These are phyloP conservation scores for Aspergillus carlsbadensis DNA, from an alignment of 495 filamentous ascomycete species.

Conservation along the genomic window DNA sequence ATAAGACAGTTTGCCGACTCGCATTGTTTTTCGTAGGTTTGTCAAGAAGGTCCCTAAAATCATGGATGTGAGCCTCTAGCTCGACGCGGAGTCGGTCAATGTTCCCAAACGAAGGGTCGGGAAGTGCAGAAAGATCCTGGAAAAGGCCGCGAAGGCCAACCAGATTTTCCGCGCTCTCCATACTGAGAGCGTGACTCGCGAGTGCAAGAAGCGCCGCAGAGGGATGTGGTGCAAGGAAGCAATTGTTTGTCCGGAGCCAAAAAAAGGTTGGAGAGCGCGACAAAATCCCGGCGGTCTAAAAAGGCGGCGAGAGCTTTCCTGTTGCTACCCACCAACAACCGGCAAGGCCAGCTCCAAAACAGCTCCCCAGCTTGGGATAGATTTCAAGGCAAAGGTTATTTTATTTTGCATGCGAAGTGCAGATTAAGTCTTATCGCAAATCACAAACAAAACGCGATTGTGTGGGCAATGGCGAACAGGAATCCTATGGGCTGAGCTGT, in stretches of 20 bases:
- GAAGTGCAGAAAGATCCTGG: slow-evolving; percentile 69
- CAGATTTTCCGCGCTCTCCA: slow-evolving; percentile 65
- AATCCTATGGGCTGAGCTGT: slow-evolving; percentile 4
- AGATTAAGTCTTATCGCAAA: background rate
- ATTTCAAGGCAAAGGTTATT: background rate
- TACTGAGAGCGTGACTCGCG: slow-evolving; percentile 30
- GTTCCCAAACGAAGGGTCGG: slow-evolving; percentile 58
- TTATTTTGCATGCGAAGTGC: background rate
- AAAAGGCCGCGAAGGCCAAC: slow-evolving; percentile 73
- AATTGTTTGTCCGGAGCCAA: slow-evolving; percentile 30
- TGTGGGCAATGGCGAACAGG: background rate
- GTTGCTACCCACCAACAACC: slow-evolving; percentile 11
- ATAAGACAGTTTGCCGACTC: slow-evolving; percentile 59
- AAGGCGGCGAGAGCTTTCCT: slow-evolving; percentile 20
- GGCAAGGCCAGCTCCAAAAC: background rate
- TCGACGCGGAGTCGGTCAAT: slow-evolving; percentile 63
- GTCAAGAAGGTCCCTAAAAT: slow-evolving; percentile 75
- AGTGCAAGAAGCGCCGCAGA: slow-evolving; percentile 23
- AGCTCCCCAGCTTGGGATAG: background rate
- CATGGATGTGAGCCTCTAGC: slow-evolving; percentile 65
- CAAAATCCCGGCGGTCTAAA: slow-evolving; percentile 35
- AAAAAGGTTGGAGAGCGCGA: slow-evolving; percentile 41
- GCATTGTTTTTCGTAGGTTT: slow-evolving; percentile 68
- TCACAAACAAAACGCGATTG: background rate
- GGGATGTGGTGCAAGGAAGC: slow-evolving; percentile 19